Base-by-base conservation (phyloP, 129 eudicot genomes). In the Centrapalus pauciflorus region DNA sequence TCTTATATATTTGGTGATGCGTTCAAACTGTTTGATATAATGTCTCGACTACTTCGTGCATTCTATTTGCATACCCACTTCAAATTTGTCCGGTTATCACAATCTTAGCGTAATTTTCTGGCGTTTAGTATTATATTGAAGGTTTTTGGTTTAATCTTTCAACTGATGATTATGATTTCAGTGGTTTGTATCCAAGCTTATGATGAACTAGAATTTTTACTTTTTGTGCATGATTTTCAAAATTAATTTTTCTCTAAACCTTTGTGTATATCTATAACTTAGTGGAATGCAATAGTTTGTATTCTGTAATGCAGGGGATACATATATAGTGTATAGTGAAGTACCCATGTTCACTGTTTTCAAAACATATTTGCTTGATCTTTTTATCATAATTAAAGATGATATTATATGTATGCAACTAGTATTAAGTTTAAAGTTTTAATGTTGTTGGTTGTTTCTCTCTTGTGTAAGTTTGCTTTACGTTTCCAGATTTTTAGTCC, bases 401-500 rank as follows among this genome's bases (percentile, higher is more conserved):
- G n/a, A n/a, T n/a, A n/a, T n/a, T 10, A 3, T 10, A 12, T 40
- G 48, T 12, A 40, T 40, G 2, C 2, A 12, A 10, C 48, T 0
- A 9, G 48, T 9, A 40, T 2, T 9, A 40, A 46, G 5, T 3
- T 9, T 4, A 4, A 0, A 46, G 7, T 46, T 46, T 46, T 9
- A 54, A 10, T 54, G 7, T 11, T 43, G 29, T 12, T 61, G 50
- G 11, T 35, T 28, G 17, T 48, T 50, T 21, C 61, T 61, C 16
- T 35, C 64, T 35, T 23, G 51, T 10, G 27, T 35, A 4, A 26
- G 3, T 17, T 4, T 51, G 46, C 49, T 37, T 33, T 0, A 13
- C 1, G 9, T 63, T 51, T 64, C 10, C 46, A 55, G 78, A 21
- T 26, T 41, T 64, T 17, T 64, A 21, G 59, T 64, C 14, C 16